Evolutionary conservation across 1,284 basidiomycete species (phyloP), one percentile per base, ranked within the genome.

Genomic region (Tetrapyrgos nigripes): DNA sequence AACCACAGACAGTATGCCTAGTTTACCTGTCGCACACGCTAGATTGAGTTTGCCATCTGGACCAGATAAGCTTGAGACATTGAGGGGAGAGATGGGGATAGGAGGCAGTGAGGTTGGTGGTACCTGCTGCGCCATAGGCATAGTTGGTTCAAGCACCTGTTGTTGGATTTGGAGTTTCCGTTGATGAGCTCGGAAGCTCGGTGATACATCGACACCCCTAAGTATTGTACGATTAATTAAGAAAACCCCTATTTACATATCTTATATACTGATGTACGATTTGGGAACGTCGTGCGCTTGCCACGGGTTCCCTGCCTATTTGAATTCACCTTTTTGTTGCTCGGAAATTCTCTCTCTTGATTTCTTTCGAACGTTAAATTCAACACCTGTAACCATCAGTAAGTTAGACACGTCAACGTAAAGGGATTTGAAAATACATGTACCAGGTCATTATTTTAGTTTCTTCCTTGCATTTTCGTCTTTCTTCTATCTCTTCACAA

Each of bases 1-100:
- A 87, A 65, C 86, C 86, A 90, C 83, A 66, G 86, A 85, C 0
- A 91, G 88, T 0, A 94, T 76, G 0, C 84, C 84, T 2, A 92
- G 76, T 14, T 81, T 83, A 2, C 75, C 77, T 0, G 86, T 90
- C 0, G 91, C 91, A 3, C 80, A 78, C 0, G 91, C 90, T 1
- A 87, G 78, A 1, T 84, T 89, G 17, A 89, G 72, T 65, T 94
- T 92, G 1, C 81, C 92, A 31, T 90, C 86, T 1, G 74, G 73
- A 64, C 88, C 83, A 64, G 89, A 82, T 58, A 91, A 84, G 9
- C 82, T 85, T 67, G 93, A 92, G 3, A 89, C 86, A 5, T 92
- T 91, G 43, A 94, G 82, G 0, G 92, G 92, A 1, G 87, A 88
- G 53, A 93, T 73, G 58, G 92, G 75, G 11, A 94, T 66, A 0